phyloP scores from a whole-genome alignment of 192 early-diverging fungal genomes.

The Pecoramyces ruminantium region DNA sequence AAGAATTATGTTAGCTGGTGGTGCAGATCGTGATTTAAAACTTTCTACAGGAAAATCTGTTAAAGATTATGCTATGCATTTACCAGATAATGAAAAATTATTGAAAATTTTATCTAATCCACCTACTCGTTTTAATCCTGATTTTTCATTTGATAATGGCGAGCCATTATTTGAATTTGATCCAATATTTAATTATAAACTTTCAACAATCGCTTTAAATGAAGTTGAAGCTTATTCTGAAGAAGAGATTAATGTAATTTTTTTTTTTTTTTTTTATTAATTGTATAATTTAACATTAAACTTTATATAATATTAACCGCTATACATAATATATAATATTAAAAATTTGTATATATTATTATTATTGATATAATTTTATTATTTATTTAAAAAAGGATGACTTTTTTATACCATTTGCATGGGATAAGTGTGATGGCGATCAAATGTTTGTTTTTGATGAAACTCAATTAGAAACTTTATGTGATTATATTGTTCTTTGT shows the following conservation, averaged over 20 bases:
- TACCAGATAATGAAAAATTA: background rate
- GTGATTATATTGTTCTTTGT: conserved; percentile 26
- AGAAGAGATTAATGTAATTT: background rate
- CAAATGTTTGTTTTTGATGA: conserved; percentile 94
- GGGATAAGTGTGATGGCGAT: conserved; percentile 63
- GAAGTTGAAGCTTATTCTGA: background rate
- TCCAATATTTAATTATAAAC: background rate
- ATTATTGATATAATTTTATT: too few relatives aligned
- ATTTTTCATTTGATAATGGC: background rate
- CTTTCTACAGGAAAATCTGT: conserved; percentile 55
- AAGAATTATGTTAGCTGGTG: conserved; percentile 52
- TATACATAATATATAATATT: too few relatives aligned
- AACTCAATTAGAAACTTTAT: conserved; percentile 42
- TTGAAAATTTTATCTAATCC: background rate
- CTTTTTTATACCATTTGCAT: conserved; percentile 9
- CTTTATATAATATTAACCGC: too few relatives aligned
- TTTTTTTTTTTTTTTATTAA: too few relatives aligned
- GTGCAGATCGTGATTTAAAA: conserved; percentile 51
- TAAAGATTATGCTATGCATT: conserved; percentile 34
- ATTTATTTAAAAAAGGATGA: background rate
- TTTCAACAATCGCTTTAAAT: background rate
- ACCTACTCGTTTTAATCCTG: background rate
- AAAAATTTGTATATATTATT: too few relatives aligned
- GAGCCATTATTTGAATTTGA: background rate
- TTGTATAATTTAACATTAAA: too few relatives aligned